Evolutionary conservation across 495 filamentous ascomycete genomes (phyloP).

Genomic region (Xylaria telfairii): DNA sequence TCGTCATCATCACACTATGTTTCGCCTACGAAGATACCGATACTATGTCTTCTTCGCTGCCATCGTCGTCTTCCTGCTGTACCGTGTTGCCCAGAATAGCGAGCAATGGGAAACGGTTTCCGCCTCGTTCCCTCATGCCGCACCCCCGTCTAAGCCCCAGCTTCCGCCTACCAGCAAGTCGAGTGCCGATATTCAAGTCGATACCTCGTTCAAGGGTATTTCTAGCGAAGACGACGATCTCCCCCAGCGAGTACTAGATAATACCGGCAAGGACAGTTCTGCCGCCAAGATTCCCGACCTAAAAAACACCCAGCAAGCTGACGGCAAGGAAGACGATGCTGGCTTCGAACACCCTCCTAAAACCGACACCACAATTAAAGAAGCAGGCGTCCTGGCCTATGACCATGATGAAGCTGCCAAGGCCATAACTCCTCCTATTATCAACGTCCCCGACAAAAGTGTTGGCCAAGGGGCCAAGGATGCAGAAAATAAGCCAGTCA

Average conservation of each 20-base stretch:
- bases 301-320: conserved; percentile 37
- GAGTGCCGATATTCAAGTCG: conserved; percentile 25
- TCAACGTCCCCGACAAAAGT: conserved; percentile 44
- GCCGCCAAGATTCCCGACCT: conserved; percentile 46
- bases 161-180: conserved; percentile 28
- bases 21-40: conserved; percentile 78
- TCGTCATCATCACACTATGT: conserved; percentile 62
- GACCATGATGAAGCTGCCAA: conserved; percentile 50
- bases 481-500: conserved; percentile 13
- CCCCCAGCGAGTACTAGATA: conserved; percentile 24
- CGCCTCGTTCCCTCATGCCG: conserved; percentile 34
- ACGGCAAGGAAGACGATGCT: conserved; percentile 25
- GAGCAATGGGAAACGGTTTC: conserved; percentile 49
- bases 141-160: conserved; percentile 31
- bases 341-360: conserved; percentile 20
- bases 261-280: conserved; percentile 26
- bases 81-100: conserved; percentile 65
- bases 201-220: conserved; percentile 24
- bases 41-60: conserved; percentile 74
- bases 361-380: conserved; percentile 12
- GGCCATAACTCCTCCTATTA: conserved; percentile 37
- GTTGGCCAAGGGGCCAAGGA: conserved; percentile 39
- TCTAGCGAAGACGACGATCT: conserved; percentile 28
- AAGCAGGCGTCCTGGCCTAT: conserved; percentile 43
- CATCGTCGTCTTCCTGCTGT: conserved; percentile 66